Conservation (phyloP, 495 filamentous ascomycete genomes). For the Tuber melanosporum region DNA sequence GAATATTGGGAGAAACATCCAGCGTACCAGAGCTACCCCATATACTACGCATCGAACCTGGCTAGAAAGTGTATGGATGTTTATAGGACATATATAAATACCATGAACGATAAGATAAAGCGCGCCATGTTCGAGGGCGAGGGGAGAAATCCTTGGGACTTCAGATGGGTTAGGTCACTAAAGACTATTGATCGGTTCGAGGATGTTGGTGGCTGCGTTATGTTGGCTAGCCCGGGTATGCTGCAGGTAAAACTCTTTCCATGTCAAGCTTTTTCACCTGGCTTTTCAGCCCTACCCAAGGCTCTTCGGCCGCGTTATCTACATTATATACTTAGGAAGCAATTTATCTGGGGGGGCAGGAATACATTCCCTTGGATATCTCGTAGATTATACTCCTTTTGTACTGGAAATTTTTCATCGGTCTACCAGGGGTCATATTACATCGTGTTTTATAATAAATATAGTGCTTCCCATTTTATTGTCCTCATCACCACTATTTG, state of each 20-base stretch:
- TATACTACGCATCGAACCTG: conserved; percentile 92
- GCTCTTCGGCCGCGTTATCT: neutral
- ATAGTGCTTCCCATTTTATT: conserved; percentile 29
- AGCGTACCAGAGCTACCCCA: conserved; percentile 80
- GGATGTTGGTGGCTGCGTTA: conserved; percentile 90
- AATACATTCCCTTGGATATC: neutral
- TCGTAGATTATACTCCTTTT: neutral
- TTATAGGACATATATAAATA: conserved; percentile 92
- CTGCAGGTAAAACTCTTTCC: conserved; percentile 46
- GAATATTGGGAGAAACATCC: conserved; percentile 89
- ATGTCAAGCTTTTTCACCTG: neutral
- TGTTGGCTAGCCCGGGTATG: conserved; percentile 97
- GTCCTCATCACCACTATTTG: conserved; percentile 14
- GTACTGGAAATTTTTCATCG: neutral
- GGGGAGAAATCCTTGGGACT: conserved; percentile 90
- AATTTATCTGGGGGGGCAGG: neutral
- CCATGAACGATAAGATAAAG: conserved; percentile 99
- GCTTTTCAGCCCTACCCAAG: neutral
- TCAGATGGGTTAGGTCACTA: conserved; percentile 79
- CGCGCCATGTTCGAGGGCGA: conserved; percentile 76
- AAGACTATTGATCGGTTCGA: conserved; percentile 92
- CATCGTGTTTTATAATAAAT: conserved; percentile 36
- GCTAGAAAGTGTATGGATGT: conserved; percentile 97
- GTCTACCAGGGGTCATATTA: neutral
- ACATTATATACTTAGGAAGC: neutral